These are phyloP conservation scores for Tephrocybe rancida DNA, from an alignment of 768 basidiomycete species.

Conservation along the genomic window DNA sequence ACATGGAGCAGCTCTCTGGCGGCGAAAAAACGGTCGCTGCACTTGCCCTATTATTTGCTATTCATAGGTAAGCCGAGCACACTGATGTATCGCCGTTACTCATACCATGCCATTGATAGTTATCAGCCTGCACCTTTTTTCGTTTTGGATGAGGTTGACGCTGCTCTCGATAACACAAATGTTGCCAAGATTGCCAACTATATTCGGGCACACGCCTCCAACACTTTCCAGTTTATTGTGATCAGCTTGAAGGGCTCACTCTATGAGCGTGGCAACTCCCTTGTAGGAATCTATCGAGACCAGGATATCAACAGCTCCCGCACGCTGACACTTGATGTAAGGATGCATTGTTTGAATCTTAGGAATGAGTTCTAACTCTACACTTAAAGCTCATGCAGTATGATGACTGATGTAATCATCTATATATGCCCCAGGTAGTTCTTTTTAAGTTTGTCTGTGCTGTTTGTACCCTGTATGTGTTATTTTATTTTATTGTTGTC, in stretches of 20 bases:
- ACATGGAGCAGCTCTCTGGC: slow-evolving; percentile 98
- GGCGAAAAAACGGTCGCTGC: slow-evolving; percentile 99
- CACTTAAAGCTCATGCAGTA: slow-evolving; percentile 20
- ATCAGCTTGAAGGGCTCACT: slow-evolving; percentile 95
- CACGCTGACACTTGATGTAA: slow-evolving; percentile 89
- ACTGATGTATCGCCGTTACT: background rate
- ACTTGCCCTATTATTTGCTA: slow-evolving; percentile 93
- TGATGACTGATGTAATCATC: slow-evolving; percentile 17
- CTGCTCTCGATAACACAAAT: slow-evolving; percentile 98
- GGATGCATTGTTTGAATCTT: slow-evolving; percentile 12
- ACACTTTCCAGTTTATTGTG: slow-evolving; percentile 92
- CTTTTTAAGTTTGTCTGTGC: background rate
- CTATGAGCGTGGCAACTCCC: slow-evolving; percentile 86
- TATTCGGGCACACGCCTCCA: slow-evolving; percentile 82
- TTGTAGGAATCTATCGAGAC: slow-evolving; percentile 94
- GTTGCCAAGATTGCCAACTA: slow-evolving; percentile 96
- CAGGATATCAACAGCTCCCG: slow-evolving; percentile 93
- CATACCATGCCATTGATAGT: slow-evolving; percentile 37
- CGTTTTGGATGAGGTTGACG: slow-evolving; percentile 98
- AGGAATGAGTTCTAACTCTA: background rate
- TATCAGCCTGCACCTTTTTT: slow-evolving; percentile 98
- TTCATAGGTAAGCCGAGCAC: slow-evolving; percentile 70
- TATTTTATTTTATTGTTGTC: background rate
- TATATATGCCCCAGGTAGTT: background rate
- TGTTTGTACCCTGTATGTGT: background rate